These are phyloP conservation scores for Candida michaelii DNA, from an alignment of 805 yeast genomes.

Conservation along the genomic window DNA sequence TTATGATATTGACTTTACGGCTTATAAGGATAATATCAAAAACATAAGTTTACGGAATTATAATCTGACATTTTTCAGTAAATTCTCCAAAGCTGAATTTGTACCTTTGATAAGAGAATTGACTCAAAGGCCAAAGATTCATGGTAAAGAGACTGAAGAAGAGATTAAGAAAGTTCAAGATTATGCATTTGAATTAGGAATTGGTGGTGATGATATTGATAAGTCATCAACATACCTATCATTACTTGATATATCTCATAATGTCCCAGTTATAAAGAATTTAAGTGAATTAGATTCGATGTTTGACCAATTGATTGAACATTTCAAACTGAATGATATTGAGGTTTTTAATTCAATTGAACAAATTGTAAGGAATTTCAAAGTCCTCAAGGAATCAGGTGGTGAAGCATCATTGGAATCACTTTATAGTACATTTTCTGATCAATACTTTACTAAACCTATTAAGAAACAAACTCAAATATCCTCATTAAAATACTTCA, in stretches of 20 bases:
- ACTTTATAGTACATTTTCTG: conserved; percentile 3
- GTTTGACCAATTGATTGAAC: conserved; percentile 32
- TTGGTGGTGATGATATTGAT: conserved; percentile 14
- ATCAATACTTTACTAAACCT: conserved; percentile 5
- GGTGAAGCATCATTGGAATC: background rate
- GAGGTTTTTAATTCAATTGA: conserved; percentile 6
- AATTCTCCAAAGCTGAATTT: conserved; percentile 4
- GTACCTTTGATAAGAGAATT: conserved; percentile 8
- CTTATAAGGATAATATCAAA: background rate
- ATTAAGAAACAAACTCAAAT: conserved; percentile 10
- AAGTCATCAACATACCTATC: conserved; percentile 10
- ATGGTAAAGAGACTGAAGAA: background rate
- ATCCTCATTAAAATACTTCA: conserved; percentile 8
- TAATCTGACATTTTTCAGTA: conserved; percentile 6
- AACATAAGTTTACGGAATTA: conserved; percentile 2
- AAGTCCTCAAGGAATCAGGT: background rate
- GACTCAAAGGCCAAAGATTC: no score
- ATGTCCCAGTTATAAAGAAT: conserved; percentile 25
- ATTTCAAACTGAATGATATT: conserved; percentile 24
- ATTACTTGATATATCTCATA: conserved; percentile 21
- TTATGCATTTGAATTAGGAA: conserved; percentile 30
- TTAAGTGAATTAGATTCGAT: conserved; percentile 38
- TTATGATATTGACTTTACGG: conserved; percentile 8
- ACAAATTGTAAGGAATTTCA: background rate
- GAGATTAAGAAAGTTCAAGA: conserved; percentile 20